These are phyloP conservation scores for Sporothrix phasma DNA, from an alignment of 2,329 filamentous ascomycete species.

Conservation along the genomic window DNA sequence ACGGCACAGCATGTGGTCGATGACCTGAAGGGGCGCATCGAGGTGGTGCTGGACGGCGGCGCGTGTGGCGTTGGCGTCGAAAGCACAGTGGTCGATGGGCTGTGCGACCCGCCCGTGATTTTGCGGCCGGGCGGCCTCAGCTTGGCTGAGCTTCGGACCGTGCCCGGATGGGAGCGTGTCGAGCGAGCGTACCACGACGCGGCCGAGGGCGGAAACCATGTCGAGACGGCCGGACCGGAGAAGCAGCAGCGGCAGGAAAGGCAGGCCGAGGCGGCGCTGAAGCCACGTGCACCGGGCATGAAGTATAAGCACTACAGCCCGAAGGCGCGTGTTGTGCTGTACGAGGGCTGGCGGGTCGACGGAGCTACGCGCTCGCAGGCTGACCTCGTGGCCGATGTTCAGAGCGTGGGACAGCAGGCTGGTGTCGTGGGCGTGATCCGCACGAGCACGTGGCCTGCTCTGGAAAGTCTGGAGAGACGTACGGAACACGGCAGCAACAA, in stretches of 20 bases:
- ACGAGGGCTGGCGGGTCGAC: conserved; percentile 45
- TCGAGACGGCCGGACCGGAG: conserved; percentile 9
- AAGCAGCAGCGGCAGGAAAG: too few species aligned
- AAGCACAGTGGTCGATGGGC: conserved; percentile 90
- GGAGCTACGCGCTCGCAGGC: conserved; percentile 28
- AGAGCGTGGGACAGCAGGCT: conserved; percentile 15
- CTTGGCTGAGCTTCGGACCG: conserved; percentile 64
- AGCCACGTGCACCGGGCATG: conserved; percentile 85
- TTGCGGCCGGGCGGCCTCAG: conserved; percentile 80
- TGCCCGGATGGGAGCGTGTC: conserved; percentile 72
- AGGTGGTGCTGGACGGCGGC: conserved; percentile 82
- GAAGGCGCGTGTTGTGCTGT: conserved; percentile 73
- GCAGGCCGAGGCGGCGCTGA: conserved; percentile 12
- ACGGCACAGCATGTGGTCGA: conserved; percentile 80
- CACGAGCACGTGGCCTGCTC: conserved; percentile 42
- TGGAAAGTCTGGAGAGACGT: conserved; percentile 28
- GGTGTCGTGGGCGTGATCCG: conserved; percentile 42
- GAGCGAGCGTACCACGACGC: conserved; percentile 70
- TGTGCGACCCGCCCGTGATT: conserved; percentile 70
- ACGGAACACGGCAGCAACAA: conserved; percentile 23
- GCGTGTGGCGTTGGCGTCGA: conserved; percentile 83
- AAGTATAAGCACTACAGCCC: conserved; percentile 98
- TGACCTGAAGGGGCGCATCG: conserved; percentile 76
- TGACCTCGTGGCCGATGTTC: conserved; percentile 24
- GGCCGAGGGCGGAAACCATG: conserved; percentile 52